Percentiles rank a stretch among this genome's conserved stretches.
Evolutionary conservation across 257 asterid species (phyloP).

Genomic region (Salvia splendens): DNA sequence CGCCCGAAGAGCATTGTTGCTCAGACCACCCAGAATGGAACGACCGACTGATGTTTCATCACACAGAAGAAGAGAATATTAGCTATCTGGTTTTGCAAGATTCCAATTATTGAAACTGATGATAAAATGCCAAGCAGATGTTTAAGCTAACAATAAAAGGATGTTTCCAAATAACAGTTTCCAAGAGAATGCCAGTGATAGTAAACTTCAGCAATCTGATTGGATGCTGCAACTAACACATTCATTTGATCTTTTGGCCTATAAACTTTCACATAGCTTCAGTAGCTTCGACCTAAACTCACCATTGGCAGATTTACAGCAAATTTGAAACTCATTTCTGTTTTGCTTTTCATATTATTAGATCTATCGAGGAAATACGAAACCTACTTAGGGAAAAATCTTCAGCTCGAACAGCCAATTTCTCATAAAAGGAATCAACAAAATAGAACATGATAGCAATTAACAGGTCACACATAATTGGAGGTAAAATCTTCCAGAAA

Average conservation of each 20-base stretch:
- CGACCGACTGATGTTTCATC: slow-evolving; percentile 53
- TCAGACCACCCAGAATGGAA: slow-evolving; percentile 60
- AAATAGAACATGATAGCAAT: background rate
- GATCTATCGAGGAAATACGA: background rate
- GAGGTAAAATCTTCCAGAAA: background rate
- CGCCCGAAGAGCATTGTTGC: slow-evolving; percentile 44
- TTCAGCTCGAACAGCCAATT: background rate
- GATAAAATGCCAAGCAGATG: background rate
- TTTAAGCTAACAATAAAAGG: too few relatives aligned
- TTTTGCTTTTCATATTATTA: background rate
- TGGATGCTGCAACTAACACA: background rate
- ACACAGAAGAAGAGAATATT: slow-evolving; percentile 21
- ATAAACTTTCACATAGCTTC: background rate
- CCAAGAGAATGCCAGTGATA: background rate
- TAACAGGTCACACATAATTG: background rate
- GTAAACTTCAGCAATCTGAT: background rate
- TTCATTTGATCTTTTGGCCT: background rate
- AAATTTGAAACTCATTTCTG: background rate
- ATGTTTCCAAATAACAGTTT: background rate
- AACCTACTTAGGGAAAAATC: background rate
- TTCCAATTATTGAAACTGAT: slow-evolving; percentile 3
- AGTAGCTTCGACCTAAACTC: background rate
- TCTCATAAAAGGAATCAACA: background rate
- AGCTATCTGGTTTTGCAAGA: slow-evolving; percentile 16
- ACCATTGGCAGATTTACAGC: background rate